Evolutionary conservation across 345 rosid genomes (phyloP).

Genomic region (Passiflora organensis): DNA sequence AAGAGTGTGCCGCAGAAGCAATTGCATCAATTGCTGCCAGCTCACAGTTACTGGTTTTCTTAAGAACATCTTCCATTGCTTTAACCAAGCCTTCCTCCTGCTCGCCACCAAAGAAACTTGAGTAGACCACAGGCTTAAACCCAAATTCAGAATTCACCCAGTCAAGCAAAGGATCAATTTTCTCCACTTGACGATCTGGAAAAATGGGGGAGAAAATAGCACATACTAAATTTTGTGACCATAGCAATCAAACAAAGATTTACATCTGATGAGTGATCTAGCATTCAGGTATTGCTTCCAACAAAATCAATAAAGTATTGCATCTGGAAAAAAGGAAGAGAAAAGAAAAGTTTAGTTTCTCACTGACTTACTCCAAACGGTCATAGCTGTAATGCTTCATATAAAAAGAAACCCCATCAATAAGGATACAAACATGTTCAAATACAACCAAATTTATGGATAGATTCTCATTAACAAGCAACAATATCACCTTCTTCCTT

Average conservation of each 20-base stretch:
- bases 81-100: constrained; percentile 74
- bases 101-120: constrained; percentile 78
- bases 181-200: constrained; percentile 69
- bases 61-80: constrained; percentile 57
- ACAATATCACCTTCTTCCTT: too few relatives aligned
- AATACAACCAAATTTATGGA: too few relatives aligned
- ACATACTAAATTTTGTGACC: neutral
- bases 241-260: neutral
- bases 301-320: too few relatives aligned
- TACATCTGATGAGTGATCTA: neutral
- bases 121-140: constrained; percentile 62
- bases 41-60: constrained; percentile 66
- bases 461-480: too few relatives aligned
- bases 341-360: too few relatives aligned
- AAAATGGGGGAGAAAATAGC: constrained; percentile 12
- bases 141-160: constrained; percentile 89
- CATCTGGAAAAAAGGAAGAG: too few relatives aligned
- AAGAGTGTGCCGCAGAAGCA: constrained; percentile 78
- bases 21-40: constrained; percentile 87
- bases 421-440: too few relatives aligned
- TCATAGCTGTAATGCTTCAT: too few relatives aligned
- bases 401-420: too few relatives aligned
- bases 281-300: too few relatives aligned
- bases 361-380: too few relatives aligned
- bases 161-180: constrained; percentile 74